A percentile compares a stretch with the other conserved stretches of the same genome.
Evolutionary conservation across 2,329 filamentous ascomycete species (phyloP).

Genomic region (Zarea fungicola): DNA sequence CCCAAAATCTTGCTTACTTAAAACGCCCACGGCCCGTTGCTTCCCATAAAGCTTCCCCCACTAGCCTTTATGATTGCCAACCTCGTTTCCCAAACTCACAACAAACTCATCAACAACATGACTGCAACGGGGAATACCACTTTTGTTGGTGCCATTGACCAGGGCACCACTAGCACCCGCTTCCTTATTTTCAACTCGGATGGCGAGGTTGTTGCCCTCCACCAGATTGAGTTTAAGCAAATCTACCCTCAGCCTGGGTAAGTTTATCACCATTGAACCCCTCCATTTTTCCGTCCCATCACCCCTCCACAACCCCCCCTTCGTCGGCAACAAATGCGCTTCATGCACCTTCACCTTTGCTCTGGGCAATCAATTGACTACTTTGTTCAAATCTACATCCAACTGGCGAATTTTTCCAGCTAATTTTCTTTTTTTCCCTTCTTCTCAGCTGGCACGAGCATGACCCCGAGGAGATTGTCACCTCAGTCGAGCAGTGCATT

Average conservation of each 20-base stretch:
- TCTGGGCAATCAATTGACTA: too few relatives aligned
- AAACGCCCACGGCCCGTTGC: too few relatives aligned
- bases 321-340: not conserved
- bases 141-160: conserved; percentile 74
- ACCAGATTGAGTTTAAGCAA: conserved; percentile 72
- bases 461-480: conserved; percentile 68
- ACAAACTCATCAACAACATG: conserved; percentile 25
- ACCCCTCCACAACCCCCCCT: conserved; percentile 6
- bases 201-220: conserved; percentile 64
- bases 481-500: conserved; percentile 70
- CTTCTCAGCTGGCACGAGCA: conserved; percentile 73
- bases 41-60: conserved; percentile 13
- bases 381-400: too few relatives aligned
- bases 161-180: conserved; percentile 72
- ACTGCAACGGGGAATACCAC: conserved; percentile 24
- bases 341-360: not conserved
- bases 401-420: not conserved
- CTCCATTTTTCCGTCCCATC: not conserved
- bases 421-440: too few relatives aligned
- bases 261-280: conserved; percentile 21
- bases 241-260: conserved; percentile 71
- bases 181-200: conserved; percentile 72
- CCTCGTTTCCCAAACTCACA: conserved; percentile 18
- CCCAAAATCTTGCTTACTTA: conserved; percentile 9
- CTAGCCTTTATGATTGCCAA: conserved; percentile 20